A percentile compares a stretch with the other conserved stretches of the same genome.
Conservation (phyloP, 176 grass and related monocot genomes). For the Phyllostachys edulis region DNA sequence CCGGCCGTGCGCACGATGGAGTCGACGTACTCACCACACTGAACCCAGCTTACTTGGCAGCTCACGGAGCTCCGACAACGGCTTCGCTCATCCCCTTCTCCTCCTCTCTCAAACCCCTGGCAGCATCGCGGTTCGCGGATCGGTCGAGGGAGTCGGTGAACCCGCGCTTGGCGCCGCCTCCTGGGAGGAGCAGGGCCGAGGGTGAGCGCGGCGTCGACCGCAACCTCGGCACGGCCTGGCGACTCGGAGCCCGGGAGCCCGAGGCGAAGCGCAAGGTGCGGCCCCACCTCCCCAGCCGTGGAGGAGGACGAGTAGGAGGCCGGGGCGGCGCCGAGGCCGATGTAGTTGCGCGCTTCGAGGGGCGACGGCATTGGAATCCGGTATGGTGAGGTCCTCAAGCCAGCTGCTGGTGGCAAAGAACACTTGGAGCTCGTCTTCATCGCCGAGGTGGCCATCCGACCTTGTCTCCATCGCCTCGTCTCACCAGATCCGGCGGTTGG, state of each 20-base stretch:
- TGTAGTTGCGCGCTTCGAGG: constrained; percentile 54
- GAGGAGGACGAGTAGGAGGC: background rate
- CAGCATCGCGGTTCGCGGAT: background rate
- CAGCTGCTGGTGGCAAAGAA: too few relatives aligned
- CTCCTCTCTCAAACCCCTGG: background rate
- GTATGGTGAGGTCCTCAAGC: too few relatives aligned
- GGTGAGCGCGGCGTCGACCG: constrained; percentile 41
- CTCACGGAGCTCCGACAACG: constrained; percentile 13
- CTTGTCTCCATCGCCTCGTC: too few relatives aligned
- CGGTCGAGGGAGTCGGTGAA: constrained; percentile 34
- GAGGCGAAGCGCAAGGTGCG: constrained; percentile 57
- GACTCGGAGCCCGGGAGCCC: constrained; percentile 50
- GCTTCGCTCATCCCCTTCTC: background rate
- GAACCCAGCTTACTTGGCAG: constrained; percentile 41
- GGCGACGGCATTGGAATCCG: constrained; percentile 28
- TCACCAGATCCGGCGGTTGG: too few relatives aligned
- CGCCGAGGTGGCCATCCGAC: too few relatives aligned
- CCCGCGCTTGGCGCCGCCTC: constrained; percentile 45
- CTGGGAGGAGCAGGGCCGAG: constrained; percentile 31
- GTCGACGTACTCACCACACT: too few relatives aligned
- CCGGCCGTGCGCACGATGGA: too few relatives aligned
- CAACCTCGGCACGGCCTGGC: constrained; percentile 12
- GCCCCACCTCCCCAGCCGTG: background rate
- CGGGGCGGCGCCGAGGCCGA: constrained; percentile 28
- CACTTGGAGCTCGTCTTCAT: too few relatives aligned